Base-by-base conservation (phyloP, 2,329 filamentous ascomycete species). In the Trichocomaceae sp. region DNA sequence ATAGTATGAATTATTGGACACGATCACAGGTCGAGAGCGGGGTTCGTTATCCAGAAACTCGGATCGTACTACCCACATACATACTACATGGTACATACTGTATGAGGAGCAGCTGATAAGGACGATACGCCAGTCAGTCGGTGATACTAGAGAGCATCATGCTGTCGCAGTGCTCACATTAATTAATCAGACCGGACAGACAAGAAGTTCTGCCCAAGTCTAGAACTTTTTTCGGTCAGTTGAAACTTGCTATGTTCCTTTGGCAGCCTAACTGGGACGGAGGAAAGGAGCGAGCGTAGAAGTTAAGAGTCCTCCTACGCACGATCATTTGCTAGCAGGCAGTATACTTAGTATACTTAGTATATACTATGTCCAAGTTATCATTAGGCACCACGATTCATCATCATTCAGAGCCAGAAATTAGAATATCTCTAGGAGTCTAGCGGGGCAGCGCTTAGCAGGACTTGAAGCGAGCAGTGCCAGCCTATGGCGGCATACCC, bases 191-290 rank as follows among this genome's bases (percentile, higher is more conserved):
- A n/a, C n/a, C n/a, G 23, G 23, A 26, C 23, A 26, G 7, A 26
- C 7, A 7, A 26, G 23, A 26, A 33, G 12, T 35, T 15, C 9
- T 35, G 31, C 31, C 31, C 31, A 35, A 35, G 31, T 35, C 31
- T 35, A 35, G 31, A 35, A 35, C 31, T 8, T 13, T 35, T n/a
- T 35, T 35, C 31, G 9, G 10, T 35, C 31, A 35, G 31, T 35
- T 35, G 31, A 35, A 35, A 15, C 31, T 15, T 35, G 31, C 31
- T 35, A 13, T 15, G 10, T 15, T 35, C 12, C 4, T 42, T 23
- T 50, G 35, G 37, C 17, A 50, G 48, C 48, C 48, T 42, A 50
- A 50, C 37, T 19, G 31, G 31, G 10, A 35, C 31, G 31, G 31
- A 13, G 9, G n/a, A n/a, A n/a, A n/a, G 5, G 31, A 35, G 31